Evolutionary conservation across 371 early-diverging fungal genomes (phyloP).

Genomic region (Gilbertella persicaria): DNA sequence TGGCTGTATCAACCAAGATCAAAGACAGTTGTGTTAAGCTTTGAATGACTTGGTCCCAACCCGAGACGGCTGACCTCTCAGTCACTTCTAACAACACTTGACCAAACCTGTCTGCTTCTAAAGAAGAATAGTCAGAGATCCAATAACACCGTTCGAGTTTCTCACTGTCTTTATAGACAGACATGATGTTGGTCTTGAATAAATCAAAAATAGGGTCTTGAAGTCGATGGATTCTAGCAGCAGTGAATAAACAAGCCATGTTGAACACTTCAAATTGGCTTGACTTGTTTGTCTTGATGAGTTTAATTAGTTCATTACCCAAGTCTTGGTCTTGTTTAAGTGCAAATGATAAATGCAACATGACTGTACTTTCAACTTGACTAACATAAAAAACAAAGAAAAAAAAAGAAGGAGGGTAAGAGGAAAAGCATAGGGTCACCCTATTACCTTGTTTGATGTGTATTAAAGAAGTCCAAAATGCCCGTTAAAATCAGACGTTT

Average conservation of each 20-base stretch:
- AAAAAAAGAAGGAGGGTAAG: background rate
- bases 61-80: conserved; percentile 49
- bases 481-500: conserved; percentile 18
- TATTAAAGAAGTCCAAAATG: conserved; percentile 21
- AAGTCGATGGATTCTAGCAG: conserved; percentile 61
- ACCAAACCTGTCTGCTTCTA: conserved; percentile 2
- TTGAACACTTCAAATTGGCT: conserved; percentile 52
- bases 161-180: conserved; percentile 54
- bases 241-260: conserved; percentile 57
- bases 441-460: conserved; percentile 4
- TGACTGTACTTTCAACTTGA: conserved; percentile 59
- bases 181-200: conserved; percentile 45
- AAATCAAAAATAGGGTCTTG: conserved; percentile 56
- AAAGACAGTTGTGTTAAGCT: conserved; percentile 58
- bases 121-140: conserved; percentile 32
- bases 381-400: background rate
- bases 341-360: conserved; percentile 64
- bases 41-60: conserved; percentile 66
- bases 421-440: background rate
- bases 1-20: conserved; percentile 52
- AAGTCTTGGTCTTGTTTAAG: conserved; percentile 67
- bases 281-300: conserved; percentile 47
- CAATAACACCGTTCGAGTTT: conserved; percentile 51
- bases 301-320: conserved; percentile 59
- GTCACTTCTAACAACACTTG: conserved; percentile 29